phyloP scores from a whole-genome alignment of 2,329 filamentous ascomycete species.

The Gliomastix tumulicola region DNA sequence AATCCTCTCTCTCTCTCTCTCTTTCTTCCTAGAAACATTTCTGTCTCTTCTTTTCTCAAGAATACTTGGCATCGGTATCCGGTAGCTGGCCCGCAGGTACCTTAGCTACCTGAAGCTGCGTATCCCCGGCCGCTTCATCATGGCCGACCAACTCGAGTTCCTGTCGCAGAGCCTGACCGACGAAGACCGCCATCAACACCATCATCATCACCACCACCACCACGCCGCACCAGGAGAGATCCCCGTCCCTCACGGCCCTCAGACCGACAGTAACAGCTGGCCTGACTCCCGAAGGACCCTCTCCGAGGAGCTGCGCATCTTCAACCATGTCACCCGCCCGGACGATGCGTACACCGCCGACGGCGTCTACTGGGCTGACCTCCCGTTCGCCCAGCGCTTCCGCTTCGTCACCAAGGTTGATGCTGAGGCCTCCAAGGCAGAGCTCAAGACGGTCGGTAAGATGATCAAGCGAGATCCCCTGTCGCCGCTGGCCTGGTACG shows the following conservation, averaged over 20 bases:
- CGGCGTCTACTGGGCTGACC: conserved; percentile 89
- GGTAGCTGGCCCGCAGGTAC: too few species aligned
- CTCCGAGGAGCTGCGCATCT: conserved; percentile 52
- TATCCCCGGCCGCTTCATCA: too few species aligned
- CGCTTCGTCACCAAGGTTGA: conserved; percentile 73
- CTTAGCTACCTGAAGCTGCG: too few species aligned
- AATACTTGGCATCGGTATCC: too few species aligned
- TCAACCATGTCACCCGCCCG: conserved; percentile 75
- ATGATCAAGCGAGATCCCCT: conserved; percentile 88
- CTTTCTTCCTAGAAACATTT: too few species aligned
- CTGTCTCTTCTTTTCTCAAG: too few species aligned
- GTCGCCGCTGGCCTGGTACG: conserved; percentile 77
- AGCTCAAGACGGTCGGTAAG: conserved; percentile 58
- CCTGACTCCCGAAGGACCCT: conserved; percentile 36
- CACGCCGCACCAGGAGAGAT: conserved; percentile 40
- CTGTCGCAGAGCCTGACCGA: too few species aligned
- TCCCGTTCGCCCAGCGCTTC: conserved; percentile 62
- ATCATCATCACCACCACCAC: conserved; percentile 21
- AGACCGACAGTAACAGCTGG: too few species aligned
- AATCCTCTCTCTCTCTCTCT: too few species aligned
- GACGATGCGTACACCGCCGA: conserved; percentile 80
- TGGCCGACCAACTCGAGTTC: too few species aligned
- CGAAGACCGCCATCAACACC: conserved; percentile 2
- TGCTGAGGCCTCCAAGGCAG: conserved; percentile 58
- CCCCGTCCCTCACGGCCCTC: conserved; percentile 45